phyloP scores from a whole-genome alignment of 768 basidiomycete genomes.

The Boletus coccyginus region DNA sequence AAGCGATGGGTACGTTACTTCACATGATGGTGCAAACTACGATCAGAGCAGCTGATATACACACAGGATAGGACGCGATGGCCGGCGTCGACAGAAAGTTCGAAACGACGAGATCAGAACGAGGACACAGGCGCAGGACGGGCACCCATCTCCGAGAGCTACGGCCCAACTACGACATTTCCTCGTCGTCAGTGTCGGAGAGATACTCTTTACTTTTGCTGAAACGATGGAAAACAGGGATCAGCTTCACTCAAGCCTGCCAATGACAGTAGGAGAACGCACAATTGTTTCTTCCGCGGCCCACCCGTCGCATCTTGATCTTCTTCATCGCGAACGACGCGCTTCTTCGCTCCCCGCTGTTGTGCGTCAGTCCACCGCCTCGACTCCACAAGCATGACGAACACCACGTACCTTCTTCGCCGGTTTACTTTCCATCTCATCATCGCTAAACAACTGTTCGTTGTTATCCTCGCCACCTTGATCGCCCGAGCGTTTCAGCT shows the following conservation, averaged over 20 bases:
- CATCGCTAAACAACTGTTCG: conserved; percentile 66
- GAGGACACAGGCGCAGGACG: neutral
- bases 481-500: conserved; percentile 54
- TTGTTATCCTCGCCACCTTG: conserved; percentile 61
- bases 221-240: conserved; percentile 1
- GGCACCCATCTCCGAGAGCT: neutral
- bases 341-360: conserved; percentile 60
- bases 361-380: neutral
- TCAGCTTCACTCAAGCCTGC: neutral
- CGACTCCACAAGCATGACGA: neutral
- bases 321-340: conserved; percentile 77
- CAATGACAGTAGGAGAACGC: conserved; percentile 25
- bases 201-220: conserved; percentile 91
- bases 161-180: conserved; percentile 49
- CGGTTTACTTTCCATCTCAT: conserved; percentile 56
- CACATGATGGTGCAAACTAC: neutral
- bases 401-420: conserved; percentile 58
- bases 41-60: conserved; percentile 3
- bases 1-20: neutral
- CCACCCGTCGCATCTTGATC: conserved; percentile 60
- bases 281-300: conserved; percentile 80
- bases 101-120: neutral
- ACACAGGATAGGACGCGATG: neutral
- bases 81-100: neutral
- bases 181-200: conserved; percentile 82